phyloP scores from a whole-genome alignment of 768 basidiomycete species.

The Tephrocybe sp. region DNA sequence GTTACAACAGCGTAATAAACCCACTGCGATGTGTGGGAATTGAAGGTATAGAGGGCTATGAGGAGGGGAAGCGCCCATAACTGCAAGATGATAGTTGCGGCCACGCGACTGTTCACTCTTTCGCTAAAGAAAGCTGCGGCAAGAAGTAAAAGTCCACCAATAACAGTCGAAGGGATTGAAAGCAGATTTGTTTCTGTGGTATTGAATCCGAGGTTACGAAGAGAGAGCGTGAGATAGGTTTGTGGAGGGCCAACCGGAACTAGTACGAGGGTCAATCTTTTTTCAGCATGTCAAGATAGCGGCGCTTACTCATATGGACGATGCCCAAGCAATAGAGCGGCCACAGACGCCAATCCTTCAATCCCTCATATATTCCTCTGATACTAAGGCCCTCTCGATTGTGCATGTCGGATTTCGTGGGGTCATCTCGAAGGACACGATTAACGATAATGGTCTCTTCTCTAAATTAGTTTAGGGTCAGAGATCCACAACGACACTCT shows the following conservation, averaged over 20 bases:
- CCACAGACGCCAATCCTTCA: conserved; percentile 64
- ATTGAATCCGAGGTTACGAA: conserved; percentile 60
- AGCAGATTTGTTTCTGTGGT: conserved; percentile 64
- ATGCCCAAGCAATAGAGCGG: conserved; percentile 60
- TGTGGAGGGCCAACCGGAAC: conserved; percentile 61
- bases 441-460: conserved; percentile 68
- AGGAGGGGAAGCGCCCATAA: conserved; percentile 64
- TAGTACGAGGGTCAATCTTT: conserved; percentile 14
- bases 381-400: conserved; percentile 61
- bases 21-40: conserved; percentile 48
- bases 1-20: conserved; percentile 52
- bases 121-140: conserved; percentile 50
- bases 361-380: conserved; percentile 46
- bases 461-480: too few relatives aligned
- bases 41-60: conserved; percentile 53
- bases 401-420: conserved; percentile 67
- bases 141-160: conserved; percentile 50
- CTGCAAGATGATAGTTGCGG: conserved; percentile 50
- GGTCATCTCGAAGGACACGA: conserved; percentile 61
- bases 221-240: conserved; percentile 60
- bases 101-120: conserved; percentile 52
- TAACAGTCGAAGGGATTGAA: conserved; percentile 53
- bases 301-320: conserved; percentile 47
- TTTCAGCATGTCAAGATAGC: background rate
- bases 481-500: too few relatives aligned